Conservation (phyloP, 805 yeast species). For the Yarrowia sp. region DNA sequence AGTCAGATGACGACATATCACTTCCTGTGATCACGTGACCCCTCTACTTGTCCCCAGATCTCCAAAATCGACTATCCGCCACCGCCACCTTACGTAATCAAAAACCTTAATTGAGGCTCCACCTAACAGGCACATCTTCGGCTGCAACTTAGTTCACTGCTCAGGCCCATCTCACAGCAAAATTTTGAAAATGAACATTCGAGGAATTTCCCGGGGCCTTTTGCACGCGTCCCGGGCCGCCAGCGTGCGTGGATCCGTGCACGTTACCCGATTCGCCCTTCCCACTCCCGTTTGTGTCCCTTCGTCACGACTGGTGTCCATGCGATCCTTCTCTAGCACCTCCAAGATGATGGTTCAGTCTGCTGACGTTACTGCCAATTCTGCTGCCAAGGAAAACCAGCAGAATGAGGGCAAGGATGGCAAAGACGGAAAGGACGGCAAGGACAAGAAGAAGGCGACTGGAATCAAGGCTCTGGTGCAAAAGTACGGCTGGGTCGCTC, state of each 20-base stretch:
- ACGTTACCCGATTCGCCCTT: not conserved
- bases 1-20: too few species aligned
- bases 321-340: not conserved
- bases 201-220: slow-evolving; percentile 23
- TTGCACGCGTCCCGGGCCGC: slow-evolving; percentile 17
- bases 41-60: too few species aligned
- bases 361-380: not conserved
- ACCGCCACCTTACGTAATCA: slow-evolving; percentile 6
- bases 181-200: slow-evolving; percentile 18
- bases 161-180: not conserved
- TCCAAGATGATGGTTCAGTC: not conserved
- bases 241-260: not conserved
- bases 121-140: not conserved
- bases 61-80: too few species aligned
- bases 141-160: not conserved
- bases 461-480: slow-evolving; percentile 58
- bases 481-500: slow-evolving; percentile 89
- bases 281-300: not conserved
- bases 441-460: slow-evolving; percentile 8
- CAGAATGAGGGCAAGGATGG: not conserved
- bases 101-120: not conserved
- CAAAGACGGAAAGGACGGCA: not conserved
- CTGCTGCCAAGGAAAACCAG: not conserved
- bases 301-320: not conserved
- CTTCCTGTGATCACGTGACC: too few species aligned